Percentiles rank a stretch among this genome's conserved stretches.
phyloP scores from a whole-genome alignment of 75 land plant genomes.

The Ceratopteris richardii region DNA sequence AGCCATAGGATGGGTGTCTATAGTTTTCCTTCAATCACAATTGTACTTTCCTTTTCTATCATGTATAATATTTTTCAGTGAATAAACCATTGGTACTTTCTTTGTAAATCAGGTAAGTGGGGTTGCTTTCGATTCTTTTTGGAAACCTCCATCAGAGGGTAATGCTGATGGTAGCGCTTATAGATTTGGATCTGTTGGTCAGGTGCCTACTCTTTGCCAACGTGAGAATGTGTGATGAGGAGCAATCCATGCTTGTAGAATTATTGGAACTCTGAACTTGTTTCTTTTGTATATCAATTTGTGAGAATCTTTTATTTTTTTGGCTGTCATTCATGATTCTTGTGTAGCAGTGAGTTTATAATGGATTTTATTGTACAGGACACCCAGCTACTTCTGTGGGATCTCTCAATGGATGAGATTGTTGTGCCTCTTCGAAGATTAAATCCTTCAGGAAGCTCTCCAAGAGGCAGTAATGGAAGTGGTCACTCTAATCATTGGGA shows the following conservation, averaged over 20 bases:
- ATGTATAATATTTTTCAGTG: not conserved
- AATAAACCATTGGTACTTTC: no score
- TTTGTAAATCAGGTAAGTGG: slow-evolving; percentile 96
- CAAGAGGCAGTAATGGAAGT: slow-evolving; percentile 54
- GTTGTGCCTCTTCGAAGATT: slow-evolving; percentile 69
- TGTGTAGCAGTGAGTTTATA: not conserved
- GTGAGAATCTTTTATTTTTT: no score
- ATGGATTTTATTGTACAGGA: slow-evolving; percentile 39
- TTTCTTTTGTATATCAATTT: no score
- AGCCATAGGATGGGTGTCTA: no score
- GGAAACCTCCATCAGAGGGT: slow-evolving; percentile 68
- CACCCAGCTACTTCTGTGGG: slow-evolving; percentile 91
- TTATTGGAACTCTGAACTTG: no score
- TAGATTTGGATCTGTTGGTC: slow-evolving; percentile 98
- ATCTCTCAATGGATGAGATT: slow-evolving; percentile 83
- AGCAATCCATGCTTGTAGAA: no score
- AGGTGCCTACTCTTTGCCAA: slow-evolving; percentile 41
- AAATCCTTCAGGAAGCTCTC: slow-evolving; percentile 57
- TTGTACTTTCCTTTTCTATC: not conserved
- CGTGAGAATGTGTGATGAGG: no score
- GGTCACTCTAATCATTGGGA: slow-evolving; percentile 72
- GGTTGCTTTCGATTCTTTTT: slow-evolving; percentile 93
- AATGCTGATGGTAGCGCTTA: slow-evolving; percentile 62
- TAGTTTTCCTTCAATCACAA: slow-evolving; percentile 1
- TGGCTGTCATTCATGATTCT: no score